Percentiles rank a stretch among this genome's conserved stretches.
These are phyloP conservation scores for Tubosaeta sp. DNA, from an alignment of 768 basidiomycete genomes.

Conservation along the genomic window DNA sequence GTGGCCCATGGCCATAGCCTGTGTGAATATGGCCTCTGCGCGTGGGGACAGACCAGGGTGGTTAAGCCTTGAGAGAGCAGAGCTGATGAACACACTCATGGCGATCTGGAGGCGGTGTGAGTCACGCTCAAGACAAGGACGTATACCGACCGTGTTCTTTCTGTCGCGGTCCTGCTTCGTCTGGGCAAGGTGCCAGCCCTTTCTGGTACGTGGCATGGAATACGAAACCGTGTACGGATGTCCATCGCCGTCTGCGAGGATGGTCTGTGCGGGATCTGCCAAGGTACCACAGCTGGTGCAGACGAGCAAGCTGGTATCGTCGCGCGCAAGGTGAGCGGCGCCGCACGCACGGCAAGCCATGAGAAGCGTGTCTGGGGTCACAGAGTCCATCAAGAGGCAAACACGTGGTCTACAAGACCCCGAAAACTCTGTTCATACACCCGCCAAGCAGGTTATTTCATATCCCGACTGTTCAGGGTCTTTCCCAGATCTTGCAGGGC, in stretches of 20 bases:
- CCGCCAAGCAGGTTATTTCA: constrained; percentile 4
- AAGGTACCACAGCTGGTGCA: constrained; percentile 74
- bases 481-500: constrained; percentile 9
- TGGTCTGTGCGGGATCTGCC: constrained; percentile 53
- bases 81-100: constrained; percentile 59
- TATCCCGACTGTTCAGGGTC: constrained; percentile 25
- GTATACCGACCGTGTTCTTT: constrained; percentile 52
- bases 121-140: constrained; percentile 14
- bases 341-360: constrained; percentile 52
- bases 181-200: constrained; percentile 60
- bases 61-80: constrained; percentile 55
- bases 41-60: constrained; percentile 60
- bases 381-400: not conserved
- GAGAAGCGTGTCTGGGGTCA: constrained; percentile 8
- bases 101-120: constrained; percentile 42
- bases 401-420: constrained; percentile 18
- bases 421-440: constrained; percentile 21
- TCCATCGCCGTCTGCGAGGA: constrained; percentile 49
- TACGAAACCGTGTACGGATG: constrained; percentile 32
- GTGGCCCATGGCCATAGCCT: constrained; percentile 52
- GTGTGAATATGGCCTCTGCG: constrained; percentile 63
- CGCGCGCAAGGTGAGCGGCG: constrained; percentile 49
- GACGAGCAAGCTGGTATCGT: constrained; percentile 54
- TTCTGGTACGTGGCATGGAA: constrained; percentile 45
- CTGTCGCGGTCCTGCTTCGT: constrained; percentile 60